Evolutionary conservation across 768 basidiomycete genomes (phyloP).

Genomic region (Lentinula detonsa): DNA sequence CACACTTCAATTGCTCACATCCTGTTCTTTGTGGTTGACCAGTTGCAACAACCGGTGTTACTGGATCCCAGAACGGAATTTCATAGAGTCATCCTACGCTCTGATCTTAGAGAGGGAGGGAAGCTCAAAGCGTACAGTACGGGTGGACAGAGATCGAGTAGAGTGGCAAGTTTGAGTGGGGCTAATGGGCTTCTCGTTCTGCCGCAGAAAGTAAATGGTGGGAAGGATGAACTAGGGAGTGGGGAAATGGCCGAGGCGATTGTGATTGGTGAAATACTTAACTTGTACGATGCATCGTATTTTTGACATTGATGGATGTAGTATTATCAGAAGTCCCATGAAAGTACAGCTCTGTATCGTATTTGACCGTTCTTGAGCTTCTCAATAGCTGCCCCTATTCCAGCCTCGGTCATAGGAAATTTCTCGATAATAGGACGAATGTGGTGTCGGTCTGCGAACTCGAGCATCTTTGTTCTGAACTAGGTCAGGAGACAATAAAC

Average conservation of each 20-base stretch:
- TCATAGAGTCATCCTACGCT: slow-evolving; percentile 68
- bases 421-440: slow-evolving; percentile 20
- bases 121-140: slow-evolving; percentile 70
- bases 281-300: background rate
- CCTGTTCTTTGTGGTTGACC: slow-evolving; percentile 1
- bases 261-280: slow-evolving; percentile 60
- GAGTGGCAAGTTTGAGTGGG: slow-evolving; percentile 72
- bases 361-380: slow-evolving; percentile 19
- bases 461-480: slow-evolving; percentile 20
- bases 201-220: slow-evolving; percentile 34
- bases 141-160: slow-evolving; percentile 81
- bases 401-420: slow-evolving; percentile 22
- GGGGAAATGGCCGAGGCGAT: slow-evolving; percentile 59
- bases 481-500: background rate
- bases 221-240: slow-evolving; percentile 30
- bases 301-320: background rate
- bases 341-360: slow-evolving; percentile 24
- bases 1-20: background rate
- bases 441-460: slow-evolving; percentile 21
- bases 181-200: slow-evolving; percentile 77
- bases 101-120: slow-evolving; percentile 19
- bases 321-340: background rate
- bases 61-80: slow-evolving; percentile 77
- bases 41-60: slow-evolving; percentile 57
- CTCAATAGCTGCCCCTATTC: slow-evolving; percentile 21